Evolutionary conservation across 257 asterid species (phyloP).

Genomic region (Orobanche coerulescens): DNA sequence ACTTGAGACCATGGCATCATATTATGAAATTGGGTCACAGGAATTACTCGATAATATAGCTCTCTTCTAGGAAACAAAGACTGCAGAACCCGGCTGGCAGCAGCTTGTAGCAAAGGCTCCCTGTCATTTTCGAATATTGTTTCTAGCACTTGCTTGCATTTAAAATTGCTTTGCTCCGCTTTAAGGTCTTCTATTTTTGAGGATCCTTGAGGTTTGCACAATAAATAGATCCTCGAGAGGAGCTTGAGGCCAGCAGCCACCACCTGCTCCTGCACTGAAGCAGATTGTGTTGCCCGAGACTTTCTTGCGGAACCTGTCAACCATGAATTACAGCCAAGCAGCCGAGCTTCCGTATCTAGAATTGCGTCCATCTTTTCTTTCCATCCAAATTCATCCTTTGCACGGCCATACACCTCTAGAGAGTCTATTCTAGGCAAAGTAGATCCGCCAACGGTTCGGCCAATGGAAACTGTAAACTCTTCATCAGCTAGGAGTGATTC

Average conservation of each 20-base stretch:
- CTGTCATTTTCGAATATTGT: conserved; percentile 80
- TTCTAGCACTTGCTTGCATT: conserved; percentile 73
- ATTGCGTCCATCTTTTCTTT: conserved; percentile 96
- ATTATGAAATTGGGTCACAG: conserved; percentile 12
- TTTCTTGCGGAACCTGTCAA: conserved; percentile 61
- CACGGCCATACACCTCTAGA: conserved; percentile 92
- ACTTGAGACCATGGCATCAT: not conserved
- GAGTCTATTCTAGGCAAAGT: conserved; percentile 84
- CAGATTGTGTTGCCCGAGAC: conserved; percentile 56
- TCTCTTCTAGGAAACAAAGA: conserved; percentile 80
- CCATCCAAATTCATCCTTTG: conserved; percentile 99
- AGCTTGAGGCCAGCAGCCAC: conserved; percentile 93
- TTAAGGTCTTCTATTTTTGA: conserved; percentile 56
- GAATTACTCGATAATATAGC: conserved; percentile 76
- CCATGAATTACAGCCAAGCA: conserved; percentile 65
- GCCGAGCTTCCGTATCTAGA: conserved; percentile 89
- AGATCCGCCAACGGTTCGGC: conserved; percentile 83
- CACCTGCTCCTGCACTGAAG: conserved; percentile 84
- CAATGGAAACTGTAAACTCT: conserved; percentile 68
- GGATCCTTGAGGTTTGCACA: conserved; percentile 50
- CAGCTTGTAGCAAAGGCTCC: conserved; percentile 79
- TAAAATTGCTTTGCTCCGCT: conserved; percentile 49
- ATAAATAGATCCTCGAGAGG: conserved; percentile 60
- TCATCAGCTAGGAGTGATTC: conserved; percentile 98
- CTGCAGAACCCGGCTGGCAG: conserved; percentile 84